Conservation (phyloP, 768 basidiomycete genomes). For the Bullera alba region DNA sequence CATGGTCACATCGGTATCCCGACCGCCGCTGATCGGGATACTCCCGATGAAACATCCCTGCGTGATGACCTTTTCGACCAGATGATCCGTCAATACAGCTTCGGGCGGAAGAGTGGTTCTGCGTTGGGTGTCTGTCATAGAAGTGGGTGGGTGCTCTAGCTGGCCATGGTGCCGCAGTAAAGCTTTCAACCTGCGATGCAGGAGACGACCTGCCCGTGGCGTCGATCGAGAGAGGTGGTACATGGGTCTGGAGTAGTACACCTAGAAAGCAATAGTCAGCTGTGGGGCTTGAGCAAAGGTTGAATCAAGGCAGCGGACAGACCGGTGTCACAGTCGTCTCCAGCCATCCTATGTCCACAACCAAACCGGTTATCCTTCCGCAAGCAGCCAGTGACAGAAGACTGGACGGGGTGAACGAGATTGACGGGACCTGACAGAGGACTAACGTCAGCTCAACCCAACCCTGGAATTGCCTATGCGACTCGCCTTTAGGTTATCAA, state of each 20-base stretch:
- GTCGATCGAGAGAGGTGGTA: constrained; percentile 76
- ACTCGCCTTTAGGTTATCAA: constrained; percentile 77
- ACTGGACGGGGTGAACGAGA: constrained; percentile 87
- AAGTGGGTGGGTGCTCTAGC: constrained; percentile 76
- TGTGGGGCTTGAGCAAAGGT: neutral
- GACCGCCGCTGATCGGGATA: neutral
- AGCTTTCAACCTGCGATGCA: constrained; percentile 69
- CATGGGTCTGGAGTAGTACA: constrained; percentile 80
- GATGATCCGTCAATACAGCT: constrained; percentile 67
- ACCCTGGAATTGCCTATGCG: too few relatives aligned
- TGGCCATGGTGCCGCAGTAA: constrained; percentile 76
- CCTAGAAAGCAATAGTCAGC: too few relatives aligned
- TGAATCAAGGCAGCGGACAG: constrained; percentile 39
- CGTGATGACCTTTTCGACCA: constrained; percentile 86
- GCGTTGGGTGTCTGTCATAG: too few relatives aligned
- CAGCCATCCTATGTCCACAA: constrained; percentile 84
- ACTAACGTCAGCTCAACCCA: neutral
- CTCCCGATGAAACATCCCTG: constrained; percentile 81
- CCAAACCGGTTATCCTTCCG: constrained; percentile 86
- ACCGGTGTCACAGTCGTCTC: constrained; percentile 86
- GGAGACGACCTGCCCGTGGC: constrained; percentile 74
- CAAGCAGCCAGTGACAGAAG: constrained; percentile 75
- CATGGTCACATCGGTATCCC: constrained; percentile 2
- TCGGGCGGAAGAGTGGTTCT: too few relatives aligned
- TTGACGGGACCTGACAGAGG: constrained; percentile 67